These are phyloP conservation scores for Yamadazyma akitaensis DNA, from an alignment of 805 yeast genomes.

Conservation along the genomic window DNA sequence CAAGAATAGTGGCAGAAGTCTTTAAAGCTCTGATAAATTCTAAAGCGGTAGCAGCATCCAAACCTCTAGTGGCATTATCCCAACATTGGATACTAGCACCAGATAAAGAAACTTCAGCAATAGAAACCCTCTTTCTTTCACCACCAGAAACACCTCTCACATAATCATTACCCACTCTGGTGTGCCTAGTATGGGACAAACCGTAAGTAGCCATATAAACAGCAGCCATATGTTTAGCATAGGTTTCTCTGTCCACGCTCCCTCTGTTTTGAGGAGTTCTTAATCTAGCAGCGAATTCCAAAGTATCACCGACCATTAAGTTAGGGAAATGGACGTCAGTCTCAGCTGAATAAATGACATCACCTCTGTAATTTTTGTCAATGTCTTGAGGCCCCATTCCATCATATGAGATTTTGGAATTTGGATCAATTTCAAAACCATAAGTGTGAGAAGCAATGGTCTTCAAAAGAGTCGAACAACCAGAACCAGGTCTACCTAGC, in stretches of 20 bases:
- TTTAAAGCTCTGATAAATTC: slow-evolving; percentile 70
- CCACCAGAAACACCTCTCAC: slow-evolving; percentile 78
- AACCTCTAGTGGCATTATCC: slow-evolving; percentile 82
- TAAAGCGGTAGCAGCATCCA: slow-evolving; percentile 80
- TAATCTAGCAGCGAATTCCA: slow-evolving; percentile 51
- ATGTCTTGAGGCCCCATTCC: slow-evolving; percentile 29
- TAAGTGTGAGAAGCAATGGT: slow-evolving; percentile 35
- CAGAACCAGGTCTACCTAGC: slow-evolving; percentile 40
- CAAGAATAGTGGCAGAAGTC: slow-evolving; percentile 48
- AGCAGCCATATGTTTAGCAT: slow-evolving; percentile 38
- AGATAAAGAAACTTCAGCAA: slow-evolving; percentile 68
- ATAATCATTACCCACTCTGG: slow-evolving; percentile 61
- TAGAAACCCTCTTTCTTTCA: slow-evolving; percentile 76
- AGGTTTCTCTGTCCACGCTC: slow-evolving; percentile 27
- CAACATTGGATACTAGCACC: slow-evolving; percentile 54
- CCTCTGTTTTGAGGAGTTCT: slow-evolving; percentile 40
- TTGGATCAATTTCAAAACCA: slow-evolving; percentile 31
- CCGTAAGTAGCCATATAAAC: slow-evolving; percentile 46
- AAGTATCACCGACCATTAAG: slow-evolving; percentile 52
- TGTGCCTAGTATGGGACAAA: slow-evolving; percentile 49
- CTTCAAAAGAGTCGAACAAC: slow-evolving; percentile 37
- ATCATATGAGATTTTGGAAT: slow-evolving; percentile 30
- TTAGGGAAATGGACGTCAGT: slow-evolving; percentile 55
- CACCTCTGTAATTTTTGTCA: slow-evolving; percentile 28
- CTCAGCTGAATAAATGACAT: slow-evolving; percentile 46